These are phyloP conservation scores for Hortaea werneckii DNA, from an alignment of 2,329 filamentous ascomycete species.

Conservation along the genomic window DNA sequence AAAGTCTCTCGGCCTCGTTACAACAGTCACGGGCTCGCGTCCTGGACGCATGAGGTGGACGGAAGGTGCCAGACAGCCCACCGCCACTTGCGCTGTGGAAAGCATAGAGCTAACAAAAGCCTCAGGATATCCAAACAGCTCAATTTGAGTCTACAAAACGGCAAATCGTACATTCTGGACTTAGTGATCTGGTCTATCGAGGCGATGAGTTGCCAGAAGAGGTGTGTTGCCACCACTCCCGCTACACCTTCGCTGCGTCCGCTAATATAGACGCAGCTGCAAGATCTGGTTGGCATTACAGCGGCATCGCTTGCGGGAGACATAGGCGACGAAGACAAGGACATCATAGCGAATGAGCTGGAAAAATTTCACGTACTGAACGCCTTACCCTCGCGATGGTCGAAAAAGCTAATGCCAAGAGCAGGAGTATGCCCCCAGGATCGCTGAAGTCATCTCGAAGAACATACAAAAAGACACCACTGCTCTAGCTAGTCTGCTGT, in stretches of 20 bases:
- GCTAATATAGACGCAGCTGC: conserved; percentile 21
- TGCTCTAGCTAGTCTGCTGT: conserved; percentile 25
- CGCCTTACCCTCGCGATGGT: no score
- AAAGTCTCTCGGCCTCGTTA: not conserved
- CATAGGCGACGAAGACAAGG: conserved; percentile 27
- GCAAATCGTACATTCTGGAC: conserved; percentile 25
- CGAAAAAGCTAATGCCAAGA: not conserved
- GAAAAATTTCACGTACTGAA: conserved; percentile 27
- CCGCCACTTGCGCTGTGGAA: no score
- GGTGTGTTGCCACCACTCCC: conserved; percentile 11
- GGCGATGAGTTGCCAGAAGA: conserved; percentile 31
- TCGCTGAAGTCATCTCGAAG: conserved; percentile 26
- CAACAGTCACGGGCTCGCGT: not conserved
- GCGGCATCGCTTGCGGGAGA: conserved; percentile 30
- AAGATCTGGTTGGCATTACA: conserved; percentile 33
- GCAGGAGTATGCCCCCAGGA: conserved; percentile 26
- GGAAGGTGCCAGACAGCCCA: no score
- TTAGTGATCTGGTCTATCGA: conserved; percentile 26
- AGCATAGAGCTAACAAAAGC: conserved; percentile 3
- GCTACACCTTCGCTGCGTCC: not conserved
- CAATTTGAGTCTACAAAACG: conserved; percentile 24
- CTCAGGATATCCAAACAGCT: conserved; percentile 28
- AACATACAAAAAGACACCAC: conserved; percentile 22
- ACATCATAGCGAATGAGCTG: conserved; percentile 31
- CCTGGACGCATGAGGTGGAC: not conserved